Base-by-base conservation (phyloP, 2,329 filamentous ascomycete genomes). In the Cladosporium sp. region DNA sequence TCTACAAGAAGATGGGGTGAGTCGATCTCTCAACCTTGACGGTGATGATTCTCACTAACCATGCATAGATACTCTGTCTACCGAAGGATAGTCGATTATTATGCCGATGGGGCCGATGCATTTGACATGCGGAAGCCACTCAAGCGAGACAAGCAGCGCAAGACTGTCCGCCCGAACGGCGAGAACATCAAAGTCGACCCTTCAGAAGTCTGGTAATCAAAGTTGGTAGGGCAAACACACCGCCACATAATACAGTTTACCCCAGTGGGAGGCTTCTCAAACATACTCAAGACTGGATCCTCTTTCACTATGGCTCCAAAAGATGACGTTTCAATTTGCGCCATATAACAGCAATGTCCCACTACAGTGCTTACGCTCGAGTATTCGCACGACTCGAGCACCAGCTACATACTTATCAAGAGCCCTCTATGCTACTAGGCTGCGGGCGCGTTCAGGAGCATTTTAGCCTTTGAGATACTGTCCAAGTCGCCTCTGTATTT, bases 101-200 rank as follows among this genome's bases (percentile, higher is more conserved):
- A 99, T 75, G 92, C 91, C 69, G 93, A 97, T 76, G 91, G 96
- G 76, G 93, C 96, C 79, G 94, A 98, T 81, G 95, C 94, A 21
- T 95, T 92, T 77, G 95, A 99, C 80, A 99, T 99, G 95, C 88
- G 95, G 70, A 98, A 97, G 78, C 87, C 92, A 44, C 87, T 94
- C 81, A 91, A 87, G 79, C 86, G 93, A 74, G 95, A 99, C 80
- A 87, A 85, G 77, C 86, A 89, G 65, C 81, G 85, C 66, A 86
- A 91, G 77, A 92, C 96, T 78, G 85, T 96, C 58, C 86, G 95
- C 70, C 86, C 90, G 64, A 87, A 94, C 72, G 95, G 95, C 21
- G 91, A 95, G 81, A 84, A 87, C 66, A 88, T 92, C 76, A 85
- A 86, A 72, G 93, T 99, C 30, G 83, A 86, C 59, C 92, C 93